Base-by-base conservation (phyloP, 805 yeast species). In the Sporopachydermia lactativora region DNA sequence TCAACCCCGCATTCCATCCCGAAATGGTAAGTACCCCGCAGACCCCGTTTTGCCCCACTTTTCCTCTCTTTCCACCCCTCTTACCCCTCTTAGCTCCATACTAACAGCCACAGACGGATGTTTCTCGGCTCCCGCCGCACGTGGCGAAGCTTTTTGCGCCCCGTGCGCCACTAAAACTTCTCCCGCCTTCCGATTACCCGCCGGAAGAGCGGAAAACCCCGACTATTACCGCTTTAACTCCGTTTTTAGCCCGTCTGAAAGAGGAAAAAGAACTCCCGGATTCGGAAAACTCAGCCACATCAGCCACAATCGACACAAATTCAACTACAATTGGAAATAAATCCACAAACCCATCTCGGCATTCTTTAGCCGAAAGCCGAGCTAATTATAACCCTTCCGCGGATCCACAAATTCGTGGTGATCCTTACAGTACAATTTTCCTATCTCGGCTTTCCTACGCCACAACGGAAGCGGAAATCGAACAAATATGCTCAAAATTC, bases 341-440 rank as follows among this genome's bases (percentile, higher is more conserved):
- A 34, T 49, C 51, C 39, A 53, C 51, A 40, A 46, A 53, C 18
- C 50, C n/a, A 5, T 5, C n/a, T 8, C 18, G 8, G 16, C 19
- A 17, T 5, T 36, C n/a, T 13, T 14, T 14, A 35, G 37, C 39
- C 34, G 34, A 37, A 11, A 13, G 8, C 37, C 13, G 14, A 40
- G 37, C 15, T 8, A n/a, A n/a, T 1, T 73, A 82, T 81, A 58
- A 74, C 40, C 85, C 88, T 0, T 53, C 57, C 3, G 50, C 54
- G 1, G 88, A 80, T 49, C 69, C 73, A 1, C 68, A 75, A 36
- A 62, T 76, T 11, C 56, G 60, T 15, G 81, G 80, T 1, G 94
- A 85, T 52, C 94, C 96, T 1, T 76, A 70, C 52, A 64, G 66
- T 44, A 89, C 96, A 0, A 65, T 89, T 3, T 85, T 92, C 54